A percentile compares a stretch with the other conserved stretches of the same genome.
These are phyloP conservation scores for Eucalyptus camaldulensis DNA, from an alignment of 345 rosid species.

Conservation along the genomic window DNA sequence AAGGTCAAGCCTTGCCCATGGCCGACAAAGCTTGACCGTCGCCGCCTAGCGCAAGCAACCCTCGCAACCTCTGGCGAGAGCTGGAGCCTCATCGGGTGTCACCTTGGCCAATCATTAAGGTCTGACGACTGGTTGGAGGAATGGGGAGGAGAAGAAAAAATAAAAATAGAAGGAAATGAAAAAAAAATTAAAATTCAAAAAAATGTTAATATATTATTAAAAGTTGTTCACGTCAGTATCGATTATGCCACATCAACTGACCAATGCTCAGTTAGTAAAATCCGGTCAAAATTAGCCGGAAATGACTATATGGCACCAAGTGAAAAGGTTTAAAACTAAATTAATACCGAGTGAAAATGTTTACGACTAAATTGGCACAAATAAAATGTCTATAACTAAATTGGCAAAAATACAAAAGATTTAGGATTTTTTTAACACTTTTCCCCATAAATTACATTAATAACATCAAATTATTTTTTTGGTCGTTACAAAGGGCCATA, in stretches of 20 bases:
- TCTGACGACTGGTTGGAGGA: too few species aligned
- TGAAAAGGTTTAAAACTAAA: too few species aligned
- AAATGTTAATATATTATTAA: too few species aligned
- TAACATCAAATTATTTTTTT: not conserved
- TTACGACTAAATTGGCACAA: too few species aligned
- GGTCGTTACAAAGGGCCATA: not conserved
- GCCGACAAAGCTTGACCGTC: accelerated
- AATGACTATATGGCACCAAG: too few species aligned
- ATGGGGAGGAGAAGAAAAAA: too few species aligned
- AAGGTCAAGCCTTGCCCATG: too few species aligned
- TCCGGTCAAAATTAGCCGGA: accelerated
- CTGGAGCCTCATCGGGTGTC: accelerated
- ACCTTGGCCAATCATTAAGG: accelerated
- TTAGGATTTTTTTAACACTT: too few species aligned
- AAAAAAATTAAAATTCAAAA: too few species aligned
- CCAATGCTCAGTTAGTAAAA: accelerated
- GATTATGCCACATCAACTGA: accelerated
- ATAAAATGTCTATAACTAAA: too few species aligned
- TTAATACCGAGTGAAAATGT: too few species aligned
- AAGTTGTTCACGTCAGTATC: accelerated
- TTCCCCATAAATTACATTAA: not conserved
- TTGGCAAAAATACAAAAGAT: too few species aligned
- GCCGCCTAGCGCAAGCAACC: accelerated
- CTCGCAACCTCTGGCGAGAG: accelerated
- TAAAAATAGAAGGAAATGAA: accelerated